Conservation (phyloP, 2,329 filamentous ascomycete species). For the Exophiala oligosperma region DNA sequence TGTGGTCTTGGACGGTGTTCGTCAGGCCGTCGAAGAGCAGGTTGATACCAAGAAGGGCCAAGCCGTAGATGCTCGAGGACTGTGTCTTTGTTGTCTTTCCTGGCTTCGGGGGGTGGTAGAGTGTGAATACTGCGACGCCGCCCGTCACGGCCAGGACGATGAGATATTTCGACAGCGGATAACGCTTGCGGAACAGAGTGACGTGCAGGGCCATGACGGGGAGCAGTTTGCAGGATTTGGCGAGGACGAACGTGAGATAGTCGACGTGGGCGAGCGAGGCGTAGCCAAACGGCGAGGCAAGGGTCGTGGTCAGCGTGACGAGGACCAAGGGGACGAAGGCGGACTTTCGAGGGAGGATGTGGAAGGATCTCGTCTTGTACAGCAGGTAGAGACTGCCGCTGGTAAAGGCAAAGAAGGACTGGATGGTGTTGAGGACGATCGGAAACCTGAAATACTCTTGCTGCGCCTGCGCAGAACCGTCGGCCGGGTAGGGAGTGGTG, state of each 20-base stretch:
- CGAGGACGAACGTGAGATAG: constrained; percentile 96
- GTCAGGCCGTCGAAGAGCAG: constrained; percentile 93
- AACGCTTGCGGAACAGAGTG: constrained; percentile 82
- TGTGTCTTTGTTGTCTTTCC: constrained; percentile 51
- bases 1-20: constrained; percentile 94
- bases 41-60: constrained; percentile 83
- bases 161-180: constrained; percentile 94
- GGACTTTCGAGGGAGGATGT: constrained; percentile 70
- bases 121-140: constrained; percentile 91
- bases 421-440: constrained; percentile 93
- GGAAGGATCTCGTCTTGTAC: constrained; percentile 57
- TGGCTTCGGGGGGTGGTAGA: constrained; percentile 69
- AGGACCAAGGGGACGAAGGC: constrained; percentile 79
- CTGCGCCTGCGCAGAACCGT: constrained; percentile 45
- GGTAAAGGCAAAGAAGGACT: constrained; percentile 82
- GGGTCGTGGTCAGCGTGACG: constrained; percentile 81
- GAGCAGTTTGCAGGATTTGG: constrained; percentile 96
- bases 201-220: constrained; percentile 97
- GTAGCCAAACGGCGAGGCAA: constrained; percentile 95
- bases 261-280: constrained; percentile 90
- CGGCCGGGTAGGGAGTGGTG: constrained; percentile 71
- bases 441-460: constrained; percentile 84
- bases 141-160: constrained; percentile 88
- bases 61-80: constrained; percentile 62
- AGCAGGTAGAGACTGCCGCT: constrained; percentile 81